A percentile compares a stretch with the other conserved stretches of the same genome.
These are phyloP conservation scores for Aspergillus pseudoviridinutans DNA, from an alignment of 2,329 filamentous ascomycete genomes.

Conservation along the genomic window DNA sequence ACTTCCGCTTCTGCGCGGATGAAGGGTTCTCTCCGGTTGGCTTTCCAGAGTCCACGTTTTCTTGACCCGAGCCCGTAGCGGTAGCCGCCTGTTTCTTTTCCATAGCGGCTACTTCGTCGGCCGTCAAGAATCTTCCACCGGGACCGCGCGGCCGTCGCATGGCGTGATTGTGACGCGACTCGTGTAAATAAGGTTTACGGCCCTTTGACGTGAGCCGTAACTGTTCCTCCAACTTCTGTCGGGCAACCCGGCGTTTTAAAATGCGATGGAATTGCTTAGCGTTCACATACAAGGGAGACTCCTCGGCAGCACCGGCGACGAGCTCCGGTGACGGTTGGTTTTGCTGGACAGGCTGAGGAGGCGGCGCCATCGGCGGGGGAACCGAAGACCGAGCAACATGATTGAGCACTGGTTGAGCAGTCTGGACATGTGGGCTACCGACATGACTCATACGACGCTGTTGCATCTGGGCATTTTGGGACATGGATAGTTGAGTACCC, in stretches of 20 bases:
- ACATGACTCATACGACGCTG: constrained; percentile 71
- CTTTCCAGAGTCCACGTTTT: constrained; percentile 28
- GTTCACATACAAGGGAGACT: constrained; percentile 95
- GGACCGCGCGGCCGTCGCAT: constrained; percentile 94
- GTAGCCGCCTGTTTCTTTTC: constrained; percentile 58
- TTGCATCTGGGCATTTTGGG: constrained; percentile 56
- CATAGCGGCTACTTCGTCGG: constrained; percentile 89
- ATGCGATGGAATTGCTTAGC: constrained; percentile 99
- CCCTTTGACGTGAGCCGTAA: constrained; percentile 90
- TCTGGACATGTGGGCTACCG: constrained; percentile 69
- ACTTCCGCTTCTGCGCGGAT: constrained; percentile 50
- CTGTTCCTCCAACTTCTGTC: constrained; percentile 90
- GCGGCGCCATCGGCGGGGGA: constrained; percentile 48
- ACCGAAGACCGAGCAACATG: constrained; percentile 56
- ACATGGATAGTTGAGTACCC: constrained; percentile 47
- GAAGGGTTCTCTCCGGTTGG: constrained; percentile 30
- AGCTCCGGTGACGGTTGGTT: constrained; percentile 78
- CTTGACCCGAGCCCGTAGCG: constrained; percentile 31
- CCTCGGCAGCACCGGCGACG: constrained; percentile 68
- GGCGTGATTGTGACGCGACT: constrained; percentile 95
- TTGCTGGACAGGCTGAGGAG: constrained; percentile 57
- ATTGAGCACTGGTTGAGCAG: constrained; percentile 71
- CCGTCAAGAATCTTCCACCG: constrained; percentile 90
- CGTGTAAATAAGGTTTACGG: constrained; percentile 93
- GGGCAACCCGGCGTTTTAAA: constrained; percentile 84